Percentiles rank a stretch among this genome's conserved stretches.
Evolutionary conservation across 805 yeast species (phyloP).

Genomic region (Priceomyces haplophilus): DNA sequence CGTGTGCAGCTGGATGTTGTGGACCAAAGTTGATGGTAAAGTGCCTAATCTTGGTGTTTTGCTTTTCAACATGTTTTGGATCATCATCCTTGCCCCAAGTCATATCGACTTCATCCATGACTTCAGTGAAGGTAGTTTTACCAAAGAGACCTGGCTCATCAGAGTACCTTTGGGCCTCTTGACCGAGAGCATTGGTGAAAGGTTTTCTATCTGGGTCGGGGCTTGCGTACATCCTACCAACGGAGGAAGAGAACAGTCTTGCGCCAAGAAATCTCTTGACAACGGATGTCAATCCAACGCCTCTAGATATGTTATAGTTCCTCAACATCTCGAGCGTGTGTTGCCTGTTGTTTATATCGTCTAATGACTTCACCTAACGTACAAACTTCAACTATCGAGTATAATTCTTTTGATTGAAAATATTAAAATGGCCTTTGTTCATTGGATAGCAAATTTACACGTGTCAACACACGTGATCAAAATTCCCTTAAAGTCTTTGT

Average conservation of each 20-base stretch:
- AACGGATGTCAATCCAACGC: constrained; percentile 10
- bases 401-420: constrained; percentile 3
- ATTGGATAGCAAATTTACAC: constrained; percentile 1
- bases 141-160: constrained; percentile 32
- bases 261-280: constrained; percentile 2
- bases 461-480: constrained; percentile 1
- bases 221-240: constrained; percentile 19
- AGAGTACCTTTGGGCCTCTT: constrained; percentile 33
- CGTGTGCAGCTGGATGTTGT: constrained; percentile 94
- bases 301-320: constrained; percentile 15
- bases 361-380: background rate
- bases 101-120: constrained; percentile 45
- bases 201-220: constrained; percentile 29
- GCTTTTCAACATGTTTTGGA: constrained; percentile 40
- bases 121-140: constrained; percentile 44
- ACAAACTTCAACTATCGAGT: background rate
- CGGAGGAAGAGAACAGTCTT: constrained; percentile 15
- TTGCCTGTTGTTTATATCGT: background rate
- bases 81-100: constrained; percentile 43
- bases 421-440: constrained; percentile 3
- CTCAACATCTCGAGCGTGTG: constrained; percentile 21
- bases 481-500: no score
- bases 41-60: constrained; percentile 65
- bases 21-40: constrained; percentile 91
- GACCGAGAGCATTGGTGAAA: constrained; percentile 37